phyloP scores from a whole-genome alignment of 192 early-diverging fungal genomes.

The Backusella psychrophila region DNA sequence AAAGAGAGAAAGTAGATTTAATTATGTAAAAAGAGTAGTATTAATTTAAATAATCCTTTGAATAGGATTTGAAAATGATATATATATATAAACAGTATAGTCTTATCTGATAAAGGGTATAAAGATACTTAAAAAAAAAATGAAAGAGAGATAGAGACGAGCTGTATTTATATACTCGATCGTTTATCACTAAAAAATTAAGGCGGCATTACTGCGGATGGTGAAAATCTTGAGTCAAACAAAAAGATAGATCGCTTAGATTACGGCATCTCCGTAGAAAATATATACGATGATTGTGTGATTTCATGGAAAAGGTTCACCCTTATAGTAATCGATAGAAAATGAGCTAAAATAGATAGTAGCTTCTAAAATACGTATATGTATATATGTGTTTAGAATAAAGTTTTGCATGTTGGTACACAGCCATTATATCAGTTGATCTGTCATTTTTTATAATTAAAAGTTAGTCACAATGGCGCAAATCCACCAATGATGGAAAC shows the following conservation, averaged over 20 bases:
- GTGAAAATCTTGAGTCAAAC: neutral
- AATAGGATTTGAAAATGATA: neutral
- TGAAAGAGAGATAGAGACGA: neutral
- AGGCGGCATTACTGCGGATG: neutral
- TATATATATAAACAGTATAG: neutral
- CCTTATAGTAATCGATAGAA: neutral
- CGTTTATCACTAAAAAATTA: neutral
- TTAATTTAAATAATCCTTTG: neutral
- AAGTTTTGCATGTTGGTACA: neutral
- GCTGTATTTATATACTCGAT: neutral
- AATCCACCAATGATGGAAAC: neutral
- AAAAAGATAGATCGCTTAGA: neutral
- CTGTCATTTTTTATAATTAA: slow-evolving; percentile 3
- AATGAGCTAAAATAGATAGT: neutral
- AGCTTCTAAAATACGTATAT: neutral
- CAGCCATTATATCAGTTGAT: neutral
- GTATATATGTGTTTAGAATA: neutral
- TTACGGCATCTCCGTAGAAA: neutral
- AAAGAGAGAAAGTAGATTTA: neutral
- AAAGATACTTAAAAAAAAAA: neutral
- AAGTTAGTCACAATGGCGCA: neutral
- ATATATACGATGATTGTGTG: neutral
- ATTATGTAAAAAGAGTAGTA: neutral
- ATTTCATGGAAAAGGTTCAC: neutral
- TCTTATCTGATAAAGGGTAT: neutral